Base-by-base conservation (phyloP, 2,329 filamentous ascomycete species). In the Hypoxylon sp. region DNA sequence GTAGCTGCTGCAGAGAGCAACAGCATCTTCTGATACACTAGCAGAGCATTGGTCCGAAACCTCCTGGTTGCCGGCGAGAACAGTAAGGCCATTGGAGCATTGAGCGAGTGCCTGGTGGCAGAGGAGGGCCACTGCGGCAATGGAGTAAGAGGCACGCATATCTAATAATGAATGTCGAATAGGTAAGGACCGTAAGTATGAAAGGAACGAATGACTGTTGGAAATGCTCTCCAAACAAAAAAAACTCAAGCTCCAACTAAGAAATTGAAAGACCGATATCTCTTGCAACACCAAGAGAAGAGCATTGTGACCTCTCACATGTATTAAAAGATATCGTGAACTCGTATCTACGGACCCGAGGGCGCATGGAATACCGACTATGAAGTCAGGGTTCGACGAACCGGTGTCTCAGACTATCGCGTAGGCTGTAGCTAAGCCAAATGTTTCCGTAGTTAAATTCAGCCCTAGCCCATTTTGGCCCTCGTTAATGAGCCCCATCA, bases 361-460 rank as follows among this genome's bases (percentile, higher is more conserved):
- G 20, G 10, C 30, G 49, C 24, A 53, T 22, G 26, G 37, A 52
- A 39, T 30, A 30, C 5, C n/a, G 17, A 51, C 39, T 46, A 58
- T 47, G 19, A 50, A 30, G 55, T 47, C 50, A 55, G 55, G 50
- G 50, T 44, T 47, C 10, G n/a, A 19, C 37, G 50, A 59, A 41
- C 55, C 50, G 50, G 60, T 43, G 60, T 63, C 34, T 63, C 37
- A 59, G 50, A 55, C 50, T 55, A 58, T 63, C 17, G 32, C n/a
- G 20, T 44, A n/a, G n/a, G n/a, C n/a, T n/a, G n/a, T n/a, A 32
- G 41, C 55, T 59, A 63, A 41, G 51, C 37, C 17, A 30, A 49
- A 51, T 55, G 28, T 34, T 22, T 5, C 22, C 44, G 34, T 57
- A 41, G 54, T 54, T 22, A 13, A 26, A 13, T 59, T 49, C 30